These are phyloP conservation scores for Barbarea vulgaris DNA, from an alignment of 345 rosid genomes.

Conservation along the genomic window DNA sequence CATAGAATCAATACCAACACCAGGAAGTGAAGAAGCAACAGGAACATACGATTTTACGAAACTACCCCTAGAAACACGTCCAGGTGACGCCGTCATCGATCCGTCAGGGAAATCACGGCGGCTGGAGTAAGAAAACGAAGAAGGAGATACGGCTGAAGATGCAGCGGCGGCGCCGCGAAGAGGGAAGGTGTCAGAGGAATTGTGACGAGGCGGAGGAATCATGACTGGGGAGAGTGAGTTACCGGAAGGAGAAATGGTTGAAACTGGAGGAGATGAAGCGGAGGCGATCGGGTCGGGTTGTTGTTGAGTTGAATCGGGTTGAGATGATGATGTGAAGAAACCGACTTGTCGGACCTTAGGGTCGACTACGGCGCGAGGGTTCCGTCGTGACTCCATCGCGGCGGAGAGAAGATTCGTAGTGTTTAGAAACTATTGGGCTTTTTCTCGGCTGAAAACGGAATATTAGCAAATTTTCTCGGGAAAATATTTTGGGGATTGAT, in stretches of 20 bases:
- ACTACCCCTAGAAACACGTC: conserved; percentile 45
- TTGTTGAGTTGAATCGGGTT: conserved; percentile 52
- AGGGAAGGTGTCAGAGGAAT: conserved; percentile 54
- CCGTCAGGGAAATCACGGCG: conserved; percentile 45
- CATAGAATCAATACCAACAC: conserved; percentile 46
- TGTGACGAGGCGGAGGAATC: conserved; percentile 88
- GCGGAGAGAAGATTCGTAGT: not conserved
- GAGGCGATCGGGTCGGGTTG: conserved; percentile 46
- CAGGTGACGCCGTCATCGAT: conserved; percentile 44
- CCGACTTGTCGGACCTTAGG: conserved; percentile 93
- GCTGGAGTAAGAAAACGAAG: conserved; percentile 46
- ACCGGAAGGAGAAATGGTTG: conserved; percentile 57
- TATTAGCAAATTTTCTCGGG: conserved; percentile 18
- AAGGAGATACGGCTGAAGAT: conserved; percentile 45
- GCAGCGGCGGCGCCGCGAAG: conserved; percentile 30
- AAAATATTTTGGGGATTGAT: conserved; percentile 13
- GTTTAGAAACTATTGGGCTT: not conserved
- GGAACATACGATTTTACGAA: conserved; percentile 39
- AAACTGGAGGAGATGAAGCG: conserved; percentile 37
- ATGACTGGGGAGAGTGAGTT: conserved; percentile 82
- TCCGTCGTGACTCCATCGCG: conserved; percentile 76
- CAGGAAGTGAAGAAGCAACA: conserved; percentile 46
- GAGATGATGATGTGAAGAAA: conserved; percentile 57
- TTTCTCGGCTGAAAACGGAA: conserved; percentile 18
- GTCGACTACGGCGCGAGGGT: conserved; percentile 70